Evolutionary conservation across 2,329 filamentous ascomycete species (phyloP).

Genomic region (Cladosporium phlei): DNA sequence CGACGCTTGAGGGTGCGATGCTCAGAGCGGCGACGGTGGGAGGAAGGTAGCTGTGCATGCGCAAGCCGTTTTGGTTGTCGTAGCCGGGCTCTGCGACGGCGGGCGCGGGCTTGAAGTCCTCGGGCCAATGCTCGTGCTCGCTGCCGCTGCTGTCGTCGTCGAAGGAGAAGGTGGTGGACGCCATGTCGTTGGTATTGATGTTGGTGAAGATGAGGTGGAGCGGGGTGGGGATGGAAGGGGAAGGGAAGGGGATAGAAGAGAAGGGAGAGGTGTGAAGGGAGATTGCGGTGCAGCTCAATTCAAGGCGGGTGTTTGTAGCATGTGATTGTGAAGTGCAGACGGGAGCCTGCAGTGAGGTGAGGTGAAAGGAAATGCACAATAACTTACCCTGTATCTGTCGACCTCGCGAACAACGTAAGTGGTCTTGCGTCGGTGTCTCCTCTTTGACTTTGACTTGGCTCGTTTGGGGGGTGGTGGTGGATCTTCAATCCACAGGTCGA

Average conservation of each 20-base stretch:
- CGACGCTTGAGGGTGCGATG: too few species aligned
- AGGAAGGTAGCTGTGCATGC: conserved; percentile 24
- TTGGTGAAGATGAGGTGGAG: not conserved
- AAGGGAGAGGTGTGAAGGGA: conserved; percentile 1
- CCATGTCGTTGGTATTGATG: conserved; percentile 1
- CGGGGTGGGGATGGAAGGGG: not conserved
- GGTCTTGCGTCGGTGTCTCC: conserved; percentile 10
- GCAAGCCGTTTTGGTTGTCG: conserved; percentile 28
- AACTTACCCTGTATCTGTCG: not conserved
- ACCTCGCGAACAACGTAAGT: conserved; percentile 1
- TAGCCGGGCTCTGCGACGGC: conserved; percentile 20
- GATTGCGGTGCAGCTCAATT: not conserved
- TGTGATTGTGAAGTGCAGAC: not conserved
- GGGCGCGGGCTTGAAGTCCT: conserved; percentile 19
- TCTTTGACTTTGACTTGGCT: conserved; percentile 9
- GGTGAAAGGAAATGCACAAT: not conserved
- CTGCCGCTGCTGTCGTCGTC: conserved; percentile 15
- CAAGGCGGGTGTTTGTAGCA: not conserved
- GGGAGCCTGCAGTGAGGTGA: conserved; percentile 1
- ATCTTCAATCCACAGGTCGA: conserved; percentile 27
- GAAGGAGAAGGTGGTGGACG: conserved; percentile 4
- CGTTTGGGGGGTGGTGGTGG: conserved; percentile 15
- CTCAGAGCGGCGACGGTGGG: conserved; percentile 2
- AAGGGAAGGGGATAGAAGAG: conserved; percentile 9
- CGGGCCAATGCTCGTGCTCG: conserved; percentile 30